Conservation (phyloP, 139 green algal genomes). For the Micractinium sp. region DNA sequence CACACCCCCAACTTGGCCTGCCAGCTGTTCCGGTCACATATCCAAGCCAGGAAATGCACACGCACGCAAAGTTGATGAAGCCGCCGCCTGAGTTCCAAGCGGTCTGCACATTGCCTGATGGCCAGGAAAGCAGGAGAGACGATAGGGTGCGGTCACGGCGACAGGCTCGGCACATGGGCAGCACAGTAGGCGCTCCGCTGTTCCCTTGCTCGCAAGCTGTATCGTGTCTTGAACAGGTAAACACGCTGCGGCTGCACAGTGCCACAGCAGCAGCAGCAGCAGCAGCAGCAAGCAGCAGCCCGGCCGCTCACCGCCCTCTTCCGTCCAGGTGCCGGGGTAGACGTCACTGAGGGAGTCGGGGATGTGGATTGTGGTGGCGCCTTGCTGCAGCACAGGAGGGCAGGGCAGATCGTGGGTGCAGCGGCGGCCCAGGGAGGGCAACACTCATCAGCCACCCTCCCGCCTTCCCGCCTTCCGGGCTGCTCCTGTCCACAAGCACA, state of each 20-base stretch:
- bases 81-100: conserved; percentile 1
- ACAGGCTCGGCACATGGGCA: no score
- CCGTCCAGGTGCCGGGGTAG: neutral
- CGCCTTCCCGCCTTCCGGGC: neutral
- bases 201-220: no score
- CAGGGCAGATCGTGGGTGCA: neutral
- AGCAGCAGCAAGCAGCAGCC: no score
- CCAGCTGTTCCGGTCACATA: neutral
- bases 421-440: no score
- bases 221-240: no score
- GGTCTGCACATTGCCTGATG: neutral
- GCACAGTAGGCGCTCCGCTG: no score
- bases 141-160: no score
- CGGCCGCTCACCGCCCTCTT: neutral
- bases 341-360: neutral
- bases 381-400: neutral
- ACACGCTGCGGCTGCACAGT: no score
- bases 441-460: neutral
- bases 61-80: conserved; percentile 14
- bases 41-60: neutral
- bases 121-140: neutral
- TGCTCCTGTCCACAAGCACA: neutral
- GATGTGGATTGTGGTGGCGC: conserved; percentile 11
- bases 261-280: neutral
- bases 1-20: neutral